Conservation (phyloP, 495 filamentous ascomycete species). For the Penicillium angulare region DNA sequence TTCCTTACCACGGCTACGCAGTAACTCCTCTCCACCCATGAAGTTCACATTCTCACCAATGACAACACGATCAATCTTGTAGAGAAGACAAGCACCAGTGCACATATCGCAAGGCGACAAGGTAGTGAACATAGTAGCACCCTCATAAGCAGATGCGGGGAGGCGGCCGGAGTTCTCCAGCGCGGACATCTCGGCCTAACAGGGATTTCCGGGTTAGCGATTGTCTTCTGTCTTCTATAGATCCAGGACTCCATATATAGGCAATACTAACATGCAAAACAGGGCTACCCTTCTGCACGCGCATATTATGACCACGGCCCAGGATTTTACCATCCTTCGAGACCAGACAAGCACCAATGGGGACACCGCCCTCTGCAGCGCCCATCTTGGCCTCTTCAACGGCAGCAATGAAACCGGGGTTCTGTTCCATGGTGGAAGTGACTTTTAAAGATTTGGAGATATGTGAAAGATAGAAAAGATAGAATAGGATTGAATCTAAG, state of each 20-base stretch:
- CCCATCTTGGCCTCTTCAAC: conserved; percentile 72
- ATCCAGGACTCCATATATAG: not conserved
- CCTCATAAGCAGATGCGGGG: conserved; percentile 66
- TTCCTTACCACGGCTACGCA: conserved; percentile 69
- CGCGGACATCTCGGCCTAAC: conserved; percentile 75
- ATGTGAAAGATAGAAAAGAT: not conserved
- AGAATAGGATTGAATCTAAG: not conserved
- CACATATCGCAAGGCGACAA: conserved; percentile 90
- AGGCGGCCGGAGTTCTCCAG: conserved; percentile 77
- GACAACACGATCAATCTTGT: conserved; percentile 76
- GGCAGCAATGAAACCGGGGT: conserved; percentile 57
- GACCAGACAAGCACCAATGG: conserved; percentile 77
- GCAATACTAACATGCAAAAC: conserved; percentile 67
- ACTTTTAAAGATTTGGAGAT: not conserved
- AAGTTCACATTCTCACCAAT: conserved; percentile 84
- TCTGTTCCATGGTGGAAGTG: conserved; percentile 38
- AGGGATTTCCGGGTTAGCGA: not conserved
- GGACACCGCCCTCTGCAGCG: conserved; percentile 73
- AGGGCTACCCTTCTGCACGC: conserved; percentile 71
- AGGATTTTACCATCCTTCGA: conserved; percentile 69
- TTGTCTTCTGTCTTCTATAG: not conserved
- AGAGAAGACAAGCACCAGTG: conserved; percentile 78
- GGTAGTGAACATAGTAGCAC: conserved; percentile 84
- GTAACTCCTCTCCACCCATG: conserved; percentile 71
- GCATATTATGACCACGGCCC: conserved; percentile 80